Conservation (phyloP, 495 filamentous ascomycete species). For the Cairneyella variabilis region DNA sequence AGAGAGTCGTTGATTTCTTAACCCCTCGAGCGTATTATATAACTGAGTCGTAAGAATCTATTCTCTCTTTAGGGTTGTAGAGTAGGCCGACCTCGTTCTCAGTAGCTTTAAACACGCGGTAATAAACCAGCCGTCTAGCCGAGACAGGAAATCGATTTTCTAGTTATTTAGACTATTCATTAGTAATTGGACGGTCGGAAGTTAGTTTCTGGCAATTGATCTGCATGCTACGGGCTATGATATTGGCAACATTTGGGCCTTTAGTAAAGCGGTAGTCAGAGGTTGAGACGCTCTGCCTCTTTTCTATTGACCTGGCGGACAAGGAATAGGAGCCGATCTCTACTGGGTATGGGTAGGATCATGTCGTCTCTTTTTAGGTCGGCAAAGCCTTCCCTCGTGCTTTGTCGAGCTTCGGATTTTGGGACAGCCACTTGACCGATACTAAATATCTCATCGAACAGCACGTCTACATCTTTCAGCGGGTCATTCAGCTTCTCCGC, state of each 20-base stretch:
- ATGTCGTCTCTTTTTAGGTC: background rate
- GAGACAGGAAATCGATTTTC: constrained; percentile 44
- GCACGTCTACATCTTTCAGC: constrained; percentile 61
- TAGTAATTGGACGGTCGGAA: constrained; percentile 37
- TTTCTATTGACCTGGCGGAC: constrained; percentile 58
- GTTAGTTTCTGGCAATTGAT: background rate
- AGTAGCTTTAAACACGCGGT: background rate
- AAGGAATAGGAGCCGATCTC: constrained; percentile 58
- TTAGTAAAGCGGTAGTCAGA: constrained; percentile 71
- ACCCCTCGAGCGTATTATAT: constrained; percentile 29
- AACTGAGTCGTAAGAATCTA: constrained; percentile 32
- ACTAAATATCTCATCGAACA: constrained; percentile 72
- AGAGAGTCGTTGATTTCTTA: constrained; percentile 34
- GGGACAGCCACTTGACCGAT: constrained; percentile 40
- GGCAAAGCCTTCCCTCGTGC: too few species aligned
- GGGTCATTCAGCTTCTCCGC: constrained; percentile 58
- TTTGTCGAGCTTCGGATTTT: background rate
- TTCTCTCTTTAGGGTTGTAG: constrained; percentile 2
- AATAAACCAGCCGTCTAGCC: background rate
- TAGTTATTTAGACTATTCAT: constrained; percentile 49
- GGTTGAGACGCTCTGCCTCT: constrained; percentile 57
- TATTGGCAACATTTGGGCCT: constrained; percentile 60
- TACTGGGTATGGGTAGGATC: background rate
- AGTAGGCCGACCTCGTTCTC: background rate
- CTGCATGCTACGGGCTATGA: constrained; percentile 23